Percentiles rank a stretch among this genome's conserved stretches.
Evolutionary conservation across 495 filamentous ascomycete genomes (phyloP).

Genomic region (Neurospora sp.): DNA sequence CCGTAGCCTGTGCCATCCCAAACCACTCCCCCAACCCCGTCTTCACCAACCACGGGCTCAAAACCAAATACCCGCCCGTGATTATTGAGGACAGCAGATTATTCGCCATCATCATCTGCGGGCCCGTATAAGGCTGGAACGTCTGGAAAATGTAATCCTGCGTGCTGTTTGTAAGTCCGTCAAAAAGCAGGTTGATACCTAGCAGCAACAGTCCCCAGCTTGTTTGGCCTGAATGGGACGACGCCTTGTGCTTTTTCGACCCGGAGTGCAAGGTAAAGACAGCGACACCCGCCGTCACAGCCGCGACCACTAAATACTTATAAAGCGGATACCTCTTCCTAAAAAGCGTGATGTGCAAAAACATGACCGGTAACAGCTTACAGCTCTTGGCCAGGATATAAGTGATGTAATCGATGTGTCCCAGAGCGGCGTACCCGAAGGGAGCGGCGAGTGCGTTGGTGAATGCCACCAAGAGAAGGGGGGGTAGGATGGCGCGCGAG

Average conservation of each 20-base stretch:
- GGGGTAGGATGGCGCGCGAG: slow-evolving; percentile 55
- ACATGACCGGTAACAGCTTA: slow-evolving; percentile 97
- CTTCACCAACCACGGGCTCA: slow-evolving; percentile 66
- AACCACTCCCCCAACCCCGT: slow-evolving; percentile 57
- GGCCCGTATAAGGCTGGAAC: slow-evolving; percentile 70
- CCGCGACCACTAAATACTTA: slow-evolving; percentile 86
- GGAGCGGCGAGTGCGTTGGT: slow-evolving; percentile 82
- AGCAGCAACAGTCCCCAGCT: slow-evolving; percentile 76
- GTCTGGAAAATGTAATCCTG: slow-evolving; percentile 88
- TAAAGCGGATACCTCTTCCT: slow-evolving; percentile 84
- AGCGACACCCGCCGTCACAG: slow-evolving; percentile 86
- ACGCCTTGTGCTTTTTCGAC: slow-evolving; percentile 35
- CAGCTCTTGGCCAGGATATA: slow-evolving; percentile 97
- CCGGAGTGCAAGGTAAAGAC: slow-evolving; percentile 87
- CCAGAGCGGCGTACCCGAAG: slow-evolving; percentile 87
- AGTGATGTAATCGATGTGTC: slow-evolving; percentile 97
- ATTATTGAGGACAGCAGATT: slow-evolving; percentile 72
- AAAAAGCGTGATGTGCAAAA: slow-evolving; percentile 88
- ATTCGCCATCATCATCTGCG: slow-evolving; percentile 99
- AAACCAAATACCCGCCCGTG: slow-evolving; percentile 62
- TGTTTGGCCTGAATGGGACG: slow-evolving; percentile 26
- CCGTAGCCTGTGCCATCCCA: slow-evolving; percentile 51
- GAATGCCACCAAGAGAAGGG: slow-evolving; percentile 77
- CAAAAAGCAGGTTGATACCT: slow-evolving; percentile 86
- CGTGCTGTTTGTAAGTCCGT: slow-evolving; percentile 90